Base-by-base conservation (phyloP, 768 basidiomycete genomes). In the Xerocomellus intermedius region DNA sequence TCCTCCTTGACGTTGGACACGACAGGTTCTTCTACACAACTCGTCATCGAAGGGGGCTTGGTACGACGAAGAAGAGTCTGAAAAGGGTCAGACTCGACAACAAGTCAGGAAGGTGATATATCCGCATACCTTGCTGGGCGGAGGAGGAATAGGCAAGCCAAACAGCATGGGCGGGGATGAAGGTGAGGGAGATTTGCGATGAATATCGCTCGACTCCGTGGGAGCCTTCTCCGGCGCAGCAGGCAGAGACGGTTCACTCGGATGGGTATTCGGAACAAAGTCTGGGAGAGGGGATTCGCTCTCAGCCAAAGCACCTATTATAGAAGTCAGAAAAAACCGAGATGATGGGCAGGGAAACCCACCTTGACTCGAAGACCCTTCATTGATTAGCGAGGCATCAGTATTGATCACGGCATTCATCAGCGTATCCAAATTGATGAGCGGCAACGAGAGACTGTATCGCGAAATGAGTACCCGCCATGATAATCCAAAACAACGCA, bases 231-330 rank as follows among this genome's bases (percentile, higher is more conserved):
- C 48, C 32, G 44, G 51, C 9, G 41, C 35, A 14, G 52, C 48
- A 36, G 75, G 69, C 8, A 76, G 54, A 5, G 80, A 78, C 0
- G 79, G 77, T 56, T 86, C 84, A 19, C 78, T 74, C 3, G 77
- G 73, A 56, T 77, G 75, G 0, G 82, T 79, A 55, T 84, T 85
- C 5, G 79, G 79, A 12, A 84, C 70, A 36, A 75, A 71, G 42
- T 79, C 75, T 1, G 82, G 82, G 0, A 81, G 69, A 9, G 76
- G 66, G 4, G 80, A 78, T 17, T 60, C 60, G 43, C 55, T 53
- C 30, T 56, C 60, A 22, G 46, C 35, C 21, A n/a, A 16, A 22
- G 30, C 30, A 47, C 49, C 60, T 62, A 35, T 21, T n/a, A 22
- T 10, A 5, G 14, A 28, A 9, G 13, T 57, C 24, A 50, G 56